Conservation (phyloP, 441 rosid genomes). For the Geranium incanum region DNA sequence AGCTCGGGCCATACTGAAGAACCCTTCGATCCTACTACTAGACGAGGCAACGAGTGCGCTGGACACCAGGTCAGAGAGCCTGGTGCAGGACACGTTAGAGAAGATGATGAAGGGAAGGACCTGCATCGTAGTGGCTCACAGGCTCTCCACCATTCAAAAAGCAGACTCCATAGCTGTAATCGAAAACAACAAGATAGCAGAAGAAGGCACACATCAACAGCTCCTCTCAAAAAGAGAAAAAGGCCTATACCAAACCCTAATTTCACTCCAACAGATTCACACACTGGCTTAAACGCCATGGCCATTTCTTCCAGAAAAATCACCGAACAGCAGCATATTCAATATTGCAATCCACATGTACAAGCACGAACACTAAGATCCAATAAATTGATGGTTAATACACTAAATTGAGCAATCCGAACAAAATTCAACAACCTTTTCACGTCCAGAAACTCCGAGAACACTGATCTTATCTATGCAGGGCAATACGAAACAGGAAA, state of each 20-base stretch:
- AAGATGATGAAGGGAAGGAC: slow-evolving; percentile 15
- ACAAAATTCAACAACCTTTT: neutral
- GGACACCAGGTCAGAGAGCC: slow-evolving; percentile 16
- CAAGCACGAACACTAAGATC: too few species aligned
- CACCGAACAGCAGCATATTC: neutral
- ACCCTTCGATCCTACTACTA: slow-evolving; percentile 7
- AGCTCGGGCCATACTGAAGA: slow-evolving; percentile 16
- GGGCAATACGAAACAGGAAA: neutral
- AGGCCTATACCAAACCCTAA: slow-evolving; percentile 38
- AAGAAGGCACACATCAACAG: slow-evolving; percentile 41
- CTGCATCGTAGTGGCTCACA: slow-evolving; percentile 15
- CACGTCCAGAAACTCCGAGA: neutral
- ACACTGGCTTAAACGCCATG: neutral
- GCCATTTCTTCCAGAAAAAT: neutral
- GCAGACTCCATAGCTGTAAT: slow-evolving; percentile 37
- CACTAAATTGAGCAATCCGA: neutral
- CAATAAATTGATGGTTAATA: neutral
- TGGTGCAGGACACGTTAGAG: slow-evolving; percentile 13
- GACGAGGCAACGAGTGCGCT: neutral
- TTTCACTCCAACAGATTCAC: slow-evolving; percentile 25
- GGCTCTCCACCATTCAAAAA: slow-evolving; percentile 20
- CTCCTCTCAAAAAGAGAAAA: slow-evolving; percentile 27
- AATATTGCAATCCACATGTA: too few species aligned
- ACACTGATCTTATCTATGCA: neutral
- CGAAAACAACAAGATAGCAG: slow-evolving; percentile 38